These are phyloP conservation scores for Paramarasmius palmivorus DNA, from an alignment of 1,284 basidiomycete genomes.

Conservation along the genomic window DNA sequence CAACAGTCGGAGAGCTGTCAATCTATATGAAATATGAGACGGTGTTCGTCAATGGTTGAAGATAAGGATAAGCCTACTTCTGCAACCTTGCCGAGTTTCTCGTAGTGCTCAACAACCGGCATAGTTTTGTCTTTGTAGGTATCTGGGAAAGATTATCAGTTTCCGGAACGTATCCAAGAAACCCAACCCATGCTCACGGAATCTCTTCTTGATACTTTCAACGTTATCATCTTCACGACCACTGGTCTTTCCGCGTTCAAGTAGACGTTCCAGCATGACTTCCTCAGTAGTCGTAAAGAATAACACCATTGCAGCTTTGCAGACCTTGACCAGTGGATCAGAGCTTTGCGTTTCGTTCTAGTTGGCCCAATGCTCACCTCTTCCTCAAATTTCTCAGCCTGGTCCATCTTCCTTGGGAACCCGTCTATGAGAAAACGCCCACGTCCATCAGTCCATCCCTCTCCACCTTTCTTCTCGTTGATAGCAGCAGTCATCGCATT, in stretches of 20 bases:
- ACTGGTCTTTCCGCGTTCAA: constrained; percentile 91
- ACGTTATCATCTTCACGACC: constrained; percentile 96
- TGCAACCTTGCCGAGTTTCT: constrained; percentile 70
- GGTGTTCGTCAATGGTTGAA: constrained; percentile 6
- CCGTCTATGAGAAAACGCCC: constrained; percentile 96
- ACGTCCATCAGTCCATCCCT: constrained; percentile 72
- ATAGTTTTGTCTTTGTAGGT: constrained; percentile 94
- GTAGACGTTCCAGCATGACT: constrained; percentile 83
- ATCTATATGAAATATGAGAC: constrained; percentile 48
- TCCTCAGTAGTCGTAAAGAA: constrained; percentile 92
- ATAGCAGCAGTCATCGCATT: constrained; percentile 86
- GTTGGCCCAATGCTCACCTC: constrained; percentile 51
- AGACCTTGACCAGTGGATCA: constrained; percentile 55
- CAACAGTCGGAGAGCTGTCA: constrained; percentile 73
- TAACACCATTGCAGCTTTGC: constrained; percentile 77
- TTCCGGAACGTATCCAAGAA: constrained; percentile 20
- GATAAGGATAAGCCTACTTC: constrained; percentile 53
- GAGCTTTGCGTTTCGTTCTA: constrained; percentile 4
- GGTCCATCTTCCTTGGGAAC: constrained; percentile 99
- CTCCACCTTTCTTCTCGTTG: constrained; percentile 37
- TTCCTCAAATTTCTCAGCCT: constrained; percentile 91
- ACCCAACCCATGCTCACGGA: too few species aligned
- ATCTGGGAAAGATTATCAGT: constrained; percentile 41
- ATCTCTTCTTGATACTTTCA: constrained; percentile 96
- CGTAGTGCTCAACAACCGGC: constrained; percentile 94